phyloP scores from a whole-genome alignment of 164 flowering plant genomes.

The Akebia trifoliata region DNA sequence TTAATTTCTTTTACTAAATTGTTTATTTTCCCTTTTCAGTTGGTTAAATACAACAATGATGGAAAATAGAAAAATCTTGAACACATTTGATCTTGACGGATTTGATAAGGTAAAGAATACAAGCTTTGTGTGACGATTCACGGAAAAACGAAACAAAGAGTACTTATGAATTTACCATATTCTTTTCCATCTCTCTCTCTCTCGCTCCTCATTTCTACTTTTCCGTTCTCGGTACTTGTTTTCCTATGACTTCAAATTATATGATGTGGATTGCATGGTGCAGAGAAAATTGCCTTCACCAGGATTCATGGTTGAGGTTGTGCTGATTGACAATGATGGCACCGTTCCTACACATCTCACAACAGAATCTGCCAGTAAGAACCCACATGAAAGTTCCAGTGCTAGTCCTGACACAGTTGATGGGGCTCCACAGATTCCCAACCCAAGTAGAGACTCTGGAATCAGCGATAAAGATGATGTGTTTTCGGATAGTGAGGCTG shows the following conservation, averaged over 20 bases:
- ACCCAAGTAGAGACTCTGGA: slow-evolving; percentile 30
- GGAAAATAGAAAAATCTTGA: slow-evolving; percentile 78
- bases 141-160: not conserved
- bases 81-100: slow-evolving; percentile 78
- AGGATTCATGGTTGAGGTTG: slow-evolving; percentile 93
- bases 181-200: not conserved
- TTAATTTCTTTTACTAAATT: not conserved
- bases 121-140: not conserved
- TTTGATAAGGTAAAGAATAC: slow-evolving; percentile 72
- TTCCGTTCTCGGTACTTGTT: not conserved
- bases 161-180: not conserved
- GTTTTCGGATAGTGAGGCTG: slow-evolving; percentile 78
- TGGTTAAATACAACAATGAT: slow-evolving; percentile 96
- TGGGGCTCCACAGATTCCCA: slow-evolving; percentile 20
- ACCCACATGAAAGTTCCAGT: slow-evolving; percentile 42
- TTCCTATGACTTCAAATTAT: not conserved
- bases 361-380: slow-evolving; percentile 28
- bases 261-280: slow-evolving; percentile 12
- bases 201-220: not conserved
- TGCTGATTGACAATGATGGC: slow-evolving; percentile 64
- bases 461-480: slow-evolving; percentile 73
- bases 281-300: slow-evolving; percentile 99
- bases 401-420: slow-evolving; percentile 26
- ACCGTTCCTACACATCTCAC: slow-evolving; percentile 28
- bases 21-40: slow-evolving; percentile 33